Percentiles rank a stretch among this genome's conserved stretches.
Conservation (phyloP, 108 stramenopile species). For the Cyclotella distinguenda region DNA sequence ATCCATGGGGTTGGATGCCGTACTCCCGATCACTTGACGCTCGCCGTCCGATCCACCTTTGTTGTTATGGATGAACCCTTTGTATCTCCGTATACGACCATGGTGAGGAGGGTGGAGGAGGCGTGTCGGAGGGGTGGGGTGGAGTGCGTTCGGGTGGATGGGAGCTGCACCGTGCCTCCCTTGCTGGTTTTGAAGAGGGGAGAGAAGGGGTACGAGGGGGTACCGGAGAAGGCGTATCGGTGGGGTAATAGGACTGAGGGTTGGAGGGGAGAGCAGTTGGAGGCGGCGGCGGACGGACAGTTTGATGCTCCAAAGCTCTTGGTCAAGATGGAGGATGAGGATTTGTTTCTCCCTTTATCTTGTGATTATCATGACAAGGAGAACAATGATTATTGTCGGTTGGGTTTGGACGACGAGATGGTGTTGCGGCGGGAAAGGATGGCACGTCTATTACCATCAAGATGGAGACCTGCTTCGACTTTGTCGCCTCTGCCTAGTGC, state of each 20-base stretch:
- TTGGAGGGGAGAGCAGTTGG: conserved; percentile 37
- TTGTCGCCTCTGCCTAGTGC: conserved; percentile 6
- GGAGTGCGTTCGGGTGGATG: conserved; percentile 58
- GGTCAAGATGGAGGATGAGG: conserved; percentile 34
- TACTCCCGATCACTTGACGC: conserved; percentile 60
- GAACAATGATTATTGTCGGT: neutral
- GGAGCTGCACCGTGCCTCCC: conserved; percentile 65
- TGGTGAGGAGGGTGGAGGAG: conserved; percentile 33
- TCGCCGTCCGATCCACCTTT: conserved; percentile 37
- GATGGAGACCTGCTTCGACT: conserved; percentile 18
- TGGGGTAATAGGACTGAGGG: conserved; percentile 55
- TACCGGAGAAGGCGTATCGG: conserved; percentile 60
- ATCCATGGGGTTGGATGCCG: conserved; percentile 43
- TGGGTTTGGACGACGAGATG: neutral
- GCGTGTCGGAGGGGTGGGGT: conserved; percentile 26
- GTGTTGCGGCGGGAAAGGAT: conserved; percentile 12
- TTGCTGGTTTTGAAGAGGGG: conserved; percentile 20
- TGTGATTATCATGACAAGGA: neutral
- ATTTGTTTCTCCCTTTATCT: conserved; percentile 18
- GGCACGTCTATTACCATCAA: conserved; percentile 26
- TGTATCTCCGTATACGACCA: conserved; percentile 53
- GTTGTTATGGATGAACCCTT: conserved; percentile 70
- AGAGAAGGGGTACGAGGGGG: conserved; percentile 26
- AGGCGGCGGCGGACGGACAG: conserved; percentile 38
- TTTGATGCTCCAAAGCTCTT: conserved; percentile 54